Conservation (phyloP, 441 rosid genomes). For the Populus tomentosa region DNA sequence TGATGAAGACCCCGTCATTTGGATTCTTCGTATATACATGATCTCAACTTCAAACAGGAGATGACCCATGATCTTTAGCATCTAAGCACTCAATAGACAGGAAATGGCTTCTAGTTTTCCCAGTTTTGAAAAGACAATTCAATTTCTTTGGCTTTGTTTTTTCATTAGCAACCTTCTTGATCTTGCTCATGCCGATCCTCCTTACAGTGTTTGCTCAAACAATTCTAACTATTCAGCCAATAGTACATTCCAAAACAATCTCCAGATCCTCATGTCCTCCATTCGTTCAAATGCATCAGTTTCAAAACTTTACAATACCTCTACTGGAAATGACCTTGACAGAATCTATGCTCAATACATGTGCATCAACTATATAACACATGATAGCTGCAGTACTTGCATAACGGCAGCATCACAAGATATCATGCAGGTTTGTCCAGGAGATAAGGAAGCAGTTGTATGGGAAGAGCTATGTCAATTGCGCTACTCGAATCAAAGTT, state of each 20-base stretch:
- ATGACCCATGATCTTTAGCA: neutral
- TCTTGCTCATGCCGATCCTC: conserved; percentile 31
- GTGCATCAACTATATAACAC: too few species aligned
- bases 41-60: neutral
- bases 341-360: too few species aligned
- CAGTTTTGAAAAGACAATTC: conserved; percentile 6
- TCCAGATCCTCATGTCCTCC: neutral
- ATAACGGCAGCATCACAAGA: too few species aligned
- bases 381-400: too few species aligned
- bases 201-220: conserved; percentile 24
- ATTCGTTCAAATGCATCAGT: conserved; percentile 14
- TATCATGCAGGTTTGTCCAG: too few species aligned
- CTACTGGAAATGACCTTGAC: too few species aligned
- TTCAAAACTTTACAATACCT: too few species aligned
- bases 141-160: conserved; percentile 7
- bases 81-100: neutral
- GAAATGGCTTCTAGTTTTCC: conserved; percentile 8
- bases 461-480: too few species aligned
- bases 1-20: neutral
- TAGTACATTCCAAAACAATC: conserved; percentile 19
- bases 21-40: neutral
- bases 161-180: conserved; percentile 2
- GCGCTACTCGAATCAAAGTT: too few species aligned
- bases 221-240: neutral
- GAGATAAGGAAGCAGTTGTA: too few species aligned